These are phyloP conservation scores for Mucor lusitanicus DNA, from an alignment of 371 early-diverging fungal species.

Conservation along the genomic window DNA sequence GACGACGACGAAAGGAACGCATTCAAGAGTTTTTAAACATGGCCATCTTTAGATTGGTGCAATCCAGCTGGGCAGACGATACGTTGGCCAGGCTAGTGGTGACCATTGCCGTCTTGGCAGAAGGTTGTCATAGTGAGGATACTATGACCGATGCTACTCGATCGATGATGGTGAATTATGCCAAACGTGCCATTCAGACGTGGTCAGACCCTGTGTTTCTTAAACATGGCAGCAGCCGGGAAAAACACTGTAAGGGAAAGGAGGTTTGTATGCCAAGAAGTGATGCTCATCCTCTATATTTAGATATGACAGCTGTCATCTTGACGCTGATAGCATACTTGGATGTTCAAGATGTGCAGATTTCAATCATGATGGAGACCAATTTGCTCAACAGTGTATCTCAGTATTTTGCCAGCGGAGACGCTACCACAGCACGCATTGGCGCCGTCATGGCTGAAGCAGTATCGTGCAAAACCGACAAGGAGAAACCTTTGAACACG, in stretches of 20 bases:
- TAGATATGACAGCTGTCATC: constrained; percentile 34
- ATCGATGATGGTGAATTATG: not conserved
- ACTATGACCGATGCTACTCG: not conserved
- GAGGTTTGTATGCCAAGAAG: no score
- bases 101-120: constrained; percentile 5
- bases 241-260: constrained; percentile 37
- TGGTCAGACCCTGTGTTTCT: constrained; percentile 48
- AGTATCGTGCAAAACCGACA: constrained; percentile 27
- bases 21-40: constrained; percentile 12
- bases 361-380: constrained; percentile 13
- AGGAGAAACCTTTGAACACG: constrained; percentile 25
- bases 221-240: constrained; percentile 24
- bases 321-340: constrained; percentile 30
- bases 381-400: constrained; percentile 19
- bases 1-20: not conserved
- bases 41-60: constrained; percentile 8
- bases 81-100: constrained; percentile 8
- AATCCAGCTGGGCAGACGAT: constrained; percentile 18
- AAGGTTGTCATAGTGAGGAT: not conserved
- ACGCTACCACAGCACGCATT: constrained; percentile 27
- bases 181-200: constrained; percentile 18
- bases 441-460: constrained; percentile 45
- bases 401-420: constrained; percentile 31
- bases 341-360: not conserved
- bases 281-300: no score